These are phyloP conservation scores for Meyerozyma elateridarum DNA, from an alignment of 1,139 yeast species.

Conservation along the genomic window DNA sequence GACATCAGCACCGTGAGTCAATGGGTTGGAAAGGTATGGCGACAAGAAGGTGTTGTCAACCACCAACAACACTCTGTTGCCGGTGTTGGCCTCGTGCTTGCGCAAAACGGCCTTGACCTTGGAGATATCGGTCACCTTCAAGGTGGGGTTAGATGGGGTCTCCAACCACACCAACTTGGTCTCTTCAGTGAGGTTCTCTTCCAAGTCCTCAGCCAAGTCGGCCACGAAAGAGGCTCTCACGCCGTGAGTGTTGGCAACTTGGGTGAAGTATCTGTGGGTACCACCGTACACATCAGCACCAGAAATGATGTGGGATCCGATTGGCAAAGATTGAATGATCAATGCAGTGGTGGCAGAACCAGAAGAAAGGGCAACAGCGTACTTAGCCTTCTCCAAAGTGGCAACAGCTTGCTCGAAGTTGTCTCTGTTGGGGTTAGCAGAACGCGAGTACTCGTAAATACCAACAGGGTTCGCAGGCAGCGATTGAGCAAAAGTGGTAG, in stretches of 20 bases:
- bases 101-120: conserved; percentile 52
- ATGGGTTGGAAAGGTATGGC: conserved; percentile 86
- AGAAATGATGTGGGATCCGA: conserved; percentile 70
- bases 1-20: conserved; percentile 77
- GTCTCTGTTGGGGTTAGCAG: conserved; percentile 85
- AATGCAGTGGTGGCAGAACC: conserved; percentile 87
- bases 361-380: conserved; percentile 76
- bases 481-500: conserved; percentile 81
- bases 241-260: conserved; percentile 79
- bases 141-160: conserved; percentile 85
- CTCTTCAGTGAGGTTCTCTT: conserved; percentile 49
- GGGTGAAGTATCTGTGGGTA: conserved; percentile 85
- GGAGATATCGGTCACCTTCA: conserved; percentile 67
- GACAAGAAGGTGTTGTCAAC: conserved; percentile 95
- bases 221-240: conserved; percentile 66
- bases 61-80: conserved; percentile 52
- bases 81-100: conserved; percentile 43
- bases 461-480: conserved; percentile 78
- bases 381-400: conserved; percentile 69
- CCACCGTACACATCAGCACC: conserved; percentile 93
- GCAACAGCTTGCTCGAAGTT: conserved; percentile 80
- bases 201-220: conserved; percentile 58
- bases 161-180: conserved; percentile 85
- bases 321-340: conserved; percentile 68
- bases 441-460: conserved; percentile 78